Evolutionary conservation across 2,329 filamentous ascomycete species (phyloP).

Genomic region (Sclerotinia spermophila): DNA sequence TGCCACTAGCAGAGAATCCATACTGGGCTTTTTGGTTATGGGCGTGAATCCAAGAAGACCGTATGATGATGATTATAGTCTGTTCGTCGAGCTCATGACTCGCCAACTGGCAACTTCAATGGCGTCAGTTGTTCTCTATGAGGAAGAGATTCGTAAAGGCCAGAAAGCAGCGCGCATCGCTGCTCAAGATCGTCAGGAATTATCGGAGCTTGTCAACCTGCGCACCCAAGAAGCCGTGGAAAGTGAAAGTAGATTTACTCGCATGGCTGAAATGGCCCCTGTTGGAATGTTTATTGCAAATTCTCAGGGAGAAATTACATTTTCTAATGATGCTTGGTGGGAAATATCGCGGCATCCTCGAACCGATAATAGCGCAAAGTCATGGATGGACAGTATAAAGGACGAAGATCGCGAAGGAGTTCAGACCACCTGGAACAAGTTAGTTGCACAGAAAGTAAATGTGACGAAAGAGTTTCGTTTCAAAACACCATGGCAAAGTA

Average conservation of each 20-base stretch:
- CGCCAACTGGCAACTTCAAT: slow-evolving; percentile 75
- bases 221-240: slow-evolving; percentile 59
- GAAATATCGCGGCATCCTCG: slow-evolving; percentile 65
- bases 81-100: slow-evolving; percentile 72
- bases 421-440: slow-evolving; percentile 56
- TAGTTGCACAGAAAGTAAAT: slow-evolving; percentile 58
- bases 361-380: slow-evolving; percentile 53
- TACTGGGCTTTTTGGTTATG: slow-evolving; percentile 74
- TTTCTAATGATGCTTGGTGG: slow-evolving; percentile 75
- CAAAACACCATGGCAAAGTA: slow-evolving; percentile 61
- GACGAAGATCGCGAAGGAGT: slow-evolving; percentile 61
- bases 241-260: slow-evolving; percentile 73
- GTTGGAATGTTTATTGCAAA: slow-evolving; percentile 79
- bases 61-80: slow-evolving; percentile 75
- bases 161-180: slow-evolving; percentile 71
- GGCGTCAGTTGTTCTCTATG: slow-evolving; percentile 77
- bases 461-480: slow-evolving; percentile 74
- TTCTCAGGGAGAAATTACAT: slow-evolving; percentile 65
- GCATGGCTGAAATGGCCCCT: slow-evolving; percentile 35
- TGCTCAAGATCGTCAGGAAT: slow-evolving; percentile 70
- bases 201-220: slow-evolving; percentile 70
- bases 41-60: slow-evolving; percentile 75
- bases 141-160: slow-evolving; percentile 75
- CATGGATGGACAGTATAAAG: slow-evolving; percentile 70
- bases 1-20: slow-evolving; percentile 66